A percentile compares a stretch with the other conserved stretches of the same genome.
Evolutionary conservation across 306 rosid species (phyloP).

Genomic region (Lathyrus sativus): DNA sequence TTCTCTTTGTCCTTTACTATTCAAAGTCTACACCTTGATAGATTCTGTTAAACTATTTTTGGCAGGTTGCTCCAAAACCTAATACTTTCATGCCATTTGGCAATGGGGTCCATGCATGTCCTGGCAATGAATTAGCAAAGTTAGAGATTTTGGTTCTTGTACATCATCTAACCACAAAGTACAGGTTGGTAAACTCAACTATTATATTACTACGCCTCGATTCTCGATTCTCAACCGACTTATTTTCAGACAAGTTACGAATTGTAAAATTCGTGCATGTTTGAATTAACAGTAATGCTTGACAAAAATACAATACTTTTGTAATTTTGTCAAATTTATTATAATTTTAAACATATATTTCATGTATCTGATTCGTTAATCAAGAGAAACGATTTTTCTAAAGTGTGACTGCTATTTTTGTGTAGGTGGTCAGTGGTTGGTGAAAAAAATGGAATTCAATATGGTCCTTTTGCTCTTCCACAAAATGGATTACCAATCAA

Average conservation of each 20-base stretch:
- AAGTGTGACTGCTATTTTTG: not conserved
- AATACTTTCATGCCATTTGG: conserved; percentile 94
- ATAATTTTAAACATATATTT: not conserved
- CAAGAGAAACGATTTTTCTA: not conserved
- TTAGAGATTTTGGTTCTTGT: conserved; percentile 81
- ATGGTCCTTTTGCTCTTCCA: conserved; percentile 95
- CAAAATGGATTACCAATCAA: conserved; percentile 80
- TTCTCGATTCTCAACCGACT: not conserved
- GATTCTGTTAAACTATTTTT: conserved; percentile 23
- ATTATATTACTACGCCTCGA: not conserved
- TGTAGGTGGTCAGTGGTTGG: conserved; percentile 78
- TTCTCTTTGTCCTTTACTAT: not conserved
- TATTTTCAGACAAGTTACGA: not conserved
- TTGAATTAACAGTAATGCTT: not conserved
- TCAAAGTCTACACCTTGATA: conserved; percentile 22
- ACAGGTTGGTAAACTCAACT: conserved; percentile 54
- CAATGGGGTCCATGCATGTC: conserved; percentile 86
- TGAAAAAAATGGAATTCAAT: conserved; percentile 73
- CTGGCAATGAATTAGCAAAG: conserved; percentile 94
- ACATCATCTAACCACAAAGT: conserved; percentile 83
- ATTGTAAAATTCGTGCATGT: not conserved
- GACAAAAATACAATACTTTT: not conserved
- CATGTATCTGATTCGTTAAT: not conserved
- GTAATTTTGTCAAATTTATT: not conserved
- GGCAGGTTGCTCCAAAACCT: conserved; percentile 79